Base-by-base conservation (phyloP, 768 basidiomycete species). In the Collybiopsis confluens region DNA sequence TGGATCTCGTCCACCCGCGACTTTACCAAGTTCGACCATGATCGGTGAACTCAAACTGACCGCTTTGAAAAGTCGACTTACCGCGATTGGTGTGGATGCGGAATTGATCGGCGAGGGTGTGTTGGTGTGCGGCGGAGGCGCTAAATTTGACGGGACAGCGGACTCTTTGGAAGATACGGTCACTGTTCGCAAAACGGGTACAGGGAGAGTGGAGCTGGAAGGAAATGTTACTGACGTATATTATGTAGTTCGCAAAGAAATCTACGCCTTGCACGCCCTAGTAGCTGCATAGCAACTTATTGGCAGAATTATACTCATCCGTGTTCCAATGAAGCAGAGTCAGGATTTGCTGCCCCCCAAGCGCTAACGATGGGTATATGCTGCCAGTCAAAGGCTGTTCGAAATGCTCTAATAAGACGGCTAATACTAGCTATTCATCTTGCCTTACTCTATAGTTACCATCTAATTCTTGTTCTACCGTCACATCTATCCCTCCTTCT, bases 51-150 rank as follows among this genome's bases (percentile, higher is more conserved):
- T 99, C 38, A 94, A 97, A 65, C 75, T 99, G 26, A 94, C 93
- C 1, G 80, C 83, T 1, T 79, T 99, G 44, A 97, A 98, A 68
- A 67, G 85, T n/a, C 82, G 86, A 4, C 76, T 99, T 20, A 76
- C 83, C 4, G 68, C 82, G 1, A 71, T 92, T 2, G 86, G 87
- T 9, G 84, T 98, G 43, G 86, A 90, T 41, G 92, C 95, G 0
- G 95, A 98, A 67, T 85, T 98, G 53, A 86, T 94, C n/a, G 96
- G 96, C 21, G 96, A 98, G 71, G 97, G 97, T 73, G 89, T 96
- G 8, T 76, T 99, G 26, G 80, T 99, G 33, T 99, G 97, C 64
- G 88, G 86, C 36, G 73, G 77, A 7, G 82, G 75, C 30, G 83
- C 77, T 16, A 80, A 71, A 66, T 63, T 67, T 44, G 61, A 60